Evolutionary conservation across 192 early-diverging fungal species (phyloP).

Genomic region (Podila epigama): DNA sequence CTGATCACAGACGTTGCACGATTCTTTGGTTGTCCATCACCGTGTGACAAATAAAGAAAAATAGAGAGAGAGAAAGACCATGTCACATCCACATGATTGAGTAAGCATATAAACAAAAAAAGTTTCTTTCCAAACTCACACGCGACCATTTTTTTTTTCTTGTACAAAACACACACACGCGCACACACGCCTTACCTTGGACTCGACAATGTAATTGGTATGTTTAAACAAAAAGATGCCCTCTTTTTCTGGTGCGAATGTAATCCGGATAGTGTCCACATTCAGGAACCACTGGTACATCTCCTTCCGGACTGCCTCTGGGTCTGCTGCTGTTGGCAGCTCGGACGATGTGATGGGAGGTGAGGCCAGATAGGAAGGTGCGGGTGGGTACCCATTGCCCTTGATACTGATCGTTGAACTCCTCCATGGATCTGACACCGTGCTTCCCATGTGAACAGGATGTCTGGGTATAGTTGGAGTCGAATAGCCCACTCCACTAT

Average conservation of each 20-base stretch:
- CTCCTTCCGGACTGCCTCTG: constrained; percentile 29
- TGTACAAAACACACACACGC: too few species aligned
- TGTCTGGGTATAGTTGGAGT: constrained; percentile 18
- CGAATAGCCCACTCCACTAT: constrained; percentile 10
- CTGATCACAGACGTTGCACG: constrained; percentile 68
- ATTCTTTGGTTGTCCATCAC: constrained; percentile 34
- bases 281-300: constrained; percentile 64
- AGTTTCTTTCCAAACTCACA: neutral
- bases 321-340: constrained; percentile 15
- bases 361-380: constrained; percentile 44
- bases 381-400: constrained; percentile 36
- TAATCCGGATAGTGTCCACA: constrained; percentile 61
- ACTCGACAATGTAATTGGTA: constrained; percentile 85
- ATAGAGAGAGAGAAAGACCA: neutral
- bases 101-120: constrained; percentile 4
- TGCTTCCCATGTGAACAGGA: constrained; percentile 28
- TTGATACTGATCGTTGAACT: constrained; percentile 25
- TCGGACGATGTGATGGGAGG: constrained; percentile 24
- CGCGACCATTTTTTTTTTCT: neutral
- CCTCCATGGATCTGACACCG: constrained; percentile 65
- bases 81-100: too few species aligned
- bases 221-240: constrained; percentile 79
- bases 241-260: constrained; percentile 58
- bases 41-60: constrained; percentile 6
- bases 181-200: constrained; percentile 62